These are phyloP conservation scores for Penicillium tannophilum DNA, from an alignment of 495 filamentous ascomycete genomes.

Conservation along the genomic window DNA sequence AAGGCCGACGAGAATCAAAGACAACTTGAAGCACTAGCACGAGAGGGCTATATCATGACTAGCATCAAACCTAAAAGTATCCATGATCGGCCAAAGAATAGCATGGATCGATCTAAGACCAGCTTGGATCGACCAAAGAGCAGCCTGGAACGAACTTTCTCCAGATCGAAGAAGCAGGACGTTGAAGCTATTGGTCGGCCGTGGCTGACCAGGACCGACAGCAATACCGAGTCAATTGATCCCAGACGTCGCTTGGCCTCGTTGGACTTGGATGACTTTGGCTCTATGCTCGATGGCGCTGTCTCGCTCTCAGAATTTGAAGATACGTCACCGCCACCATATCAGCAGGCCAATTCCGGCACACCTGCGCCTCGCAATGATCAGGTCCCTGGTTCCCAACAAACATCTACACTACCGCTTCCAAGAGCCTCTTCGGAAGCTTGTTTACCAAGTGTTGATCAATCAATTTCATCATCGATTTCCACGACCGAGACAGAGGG, in stretches of 20 bases:
- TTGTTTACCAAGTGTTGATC: not conserved
- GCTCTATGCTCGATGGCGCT: slow-evolving; percentile 40
- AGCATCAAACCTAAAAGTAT: slow-evolving; percentile 11
- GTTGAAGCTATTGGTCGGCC: slow-evolving; percentile 46
- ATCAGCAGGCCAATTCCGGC: slow-evolving; percentile 24
- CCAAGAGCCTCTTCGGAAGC: slow-evolving; percentile 11
- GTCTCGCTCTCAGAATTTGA: slow-evolving; percentile 33
- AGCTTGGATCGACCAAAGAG: slow-evolving; percentile 21
- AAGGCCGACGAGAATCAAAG: slow-evolving; percentile 35
- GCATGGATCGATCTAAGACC: slow-evolving; percentile 20
- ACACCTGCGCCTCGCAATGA: slow-evolving; percentile 6
- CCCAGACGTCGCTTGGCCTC: slow-evolving; percentile 32
- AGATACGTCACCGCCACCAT: slow-evolving; percentile 34
- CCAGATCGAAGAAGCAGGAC: slow-evolving; percentile 38
- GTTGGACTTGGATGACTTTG: slow-evolving; percentile 38
- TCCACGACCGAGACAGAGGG: slow-evolving; percentile 13
- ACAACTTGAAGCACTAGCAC: slow-evolving; percentile 39
- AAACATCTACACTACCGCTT: slow-evolving; percentile 9
- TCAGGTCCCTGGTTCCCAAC: slow-evolving; percentile 8
- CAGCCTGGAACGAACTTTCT: slow-evolving; percentile 24
- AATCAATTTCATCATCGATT: slow-evolving; percentile 9
- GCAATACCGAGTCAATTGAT: slow-evolving; percentile 18
- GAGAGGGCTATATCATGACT: slow-evolving; percentile 39
- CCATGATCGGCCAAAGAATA: slow-evolving; percentile 19
- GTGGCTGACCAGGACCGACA: slow-evolving; percentile 38